Evolutionary conservation across 345 rosid species (phyloP).

Genomic region (Populus nigra): DNA sequence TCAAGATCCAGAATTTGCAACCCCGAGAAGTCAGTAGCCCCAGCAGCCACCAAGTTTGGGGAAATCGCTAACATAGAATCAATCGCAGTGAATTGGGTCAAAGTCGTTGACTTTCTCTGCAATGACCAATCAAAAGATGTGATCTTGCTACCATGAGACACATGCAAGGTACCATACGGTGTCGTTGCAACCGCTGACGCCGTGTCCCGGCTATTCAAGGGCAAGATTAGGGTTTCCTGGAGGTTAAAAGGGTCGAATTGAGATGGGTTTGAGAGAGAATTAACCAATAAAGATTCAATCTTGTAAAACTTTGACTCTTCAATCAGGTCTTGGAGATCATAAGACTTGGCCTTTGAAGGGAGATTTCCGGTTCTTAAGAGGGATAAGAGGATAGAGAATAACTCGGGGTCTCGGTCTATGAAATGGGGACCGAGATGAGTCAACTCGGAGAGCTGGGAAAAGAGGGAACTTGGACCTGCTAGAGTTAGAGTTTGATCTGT

Average conservation of each 20-base stretch:
- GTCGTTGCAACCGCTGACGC: slow-evolving; percentile 63
- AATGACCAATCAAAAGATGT: slow-evolving; percentile 91
- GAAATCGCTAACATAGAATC: slow-evolving; percentile 73
- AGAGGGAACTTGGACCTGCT: slow-evolving; percentile 63
- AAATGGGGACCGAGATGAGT: slow-evolving; percentile 41
- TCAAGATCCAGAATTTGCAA: slow-evolving; percentile 72
- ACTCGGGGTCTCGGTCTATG: slow-evolving; percentile 84
- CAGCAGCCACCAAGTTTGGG: slow-evolving; percentile 60
- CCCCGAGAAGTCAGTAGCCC: slow-evolving; percentile 89
- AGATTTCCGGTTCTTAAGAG: slow-evolving; percentile 74
- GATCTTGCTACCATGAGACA: slow-evolving; percentile 86
- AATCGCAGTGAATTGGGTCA: slow-evolving; percentile 76
- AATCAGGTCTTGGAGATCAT: slow-evolving; percentile 65
- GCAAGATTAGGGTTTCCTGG: slow-evolving; percentile 48
- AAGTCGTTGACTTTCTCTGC: slow-evolving; percentile 58
- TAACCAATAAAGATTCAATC: slow-evolving; percentile 52
- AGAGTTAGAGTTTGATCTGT: slow-evolving; percentile 64
- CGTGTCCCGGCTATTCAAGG: slow-evolving; percentile 67
- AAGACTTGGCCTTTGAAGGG: slow-evolving; percentile 63
- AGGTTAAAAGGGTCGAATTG: slow-evolving; percentile 79
- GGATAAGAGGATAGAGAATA: slow-evolving; percentile 71
- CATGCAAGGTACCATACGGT: slow-evolving; percentile 62
- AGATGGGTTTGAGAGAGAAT: slow-evolving; percentile 56
- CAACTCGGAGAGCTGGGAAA: slow-evolving; percentile 50
- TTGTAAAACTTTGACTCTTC: slow-evolving; percentile 77